phyloP scores from a whole-genome alignment of 805 yeast species.

The Barnettozyma pratensis region DNA sequence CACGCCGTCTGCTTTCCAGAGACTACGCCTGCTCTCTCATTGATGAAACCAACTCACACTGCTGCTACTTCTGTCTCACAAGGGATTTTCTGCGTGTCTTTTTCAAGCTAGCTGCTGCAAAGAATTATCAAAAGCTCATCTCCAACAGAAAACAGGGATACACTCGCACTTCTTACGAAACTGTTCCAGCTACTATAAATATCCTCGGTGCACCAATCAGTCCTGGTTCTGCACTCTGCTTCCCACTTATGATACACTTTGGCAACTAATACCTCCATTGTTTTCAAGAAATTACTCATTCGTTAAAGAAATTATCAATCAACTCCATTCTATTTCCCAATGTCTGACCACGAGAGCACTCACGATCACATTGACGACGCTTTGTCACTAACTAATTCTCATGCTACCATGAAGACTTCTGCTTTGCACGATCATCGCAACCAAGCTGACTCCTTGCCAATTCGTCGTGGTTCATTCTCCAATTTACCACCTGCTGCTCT shows the following conservation, averaged over 20 bases:
- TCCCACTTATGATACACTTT: no score
- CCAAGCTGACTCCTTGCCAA: slow-evolving; percentile 38
- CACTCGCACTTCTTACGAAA: no score
- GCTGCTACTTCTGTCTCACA: slow-evolving; percentile 1
- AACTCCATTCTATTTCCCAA: neutral
- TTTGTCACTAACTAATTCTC: slow-evolving; percentile 21
- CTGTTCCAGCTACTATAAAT: no score
- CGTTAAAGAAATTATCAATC: no score
- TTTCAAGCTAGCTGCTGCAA: slow-evolving; percentile 1
- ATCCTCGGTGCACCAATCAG: no score
- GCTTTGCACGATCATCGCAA: slow-evolving; percentile 44
- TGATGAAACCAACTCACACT: slow-evolving; percentile 2
- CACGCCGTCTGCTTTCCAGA: neutral
- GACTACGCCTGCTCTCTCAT: neutral
- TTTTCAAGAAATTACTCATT: no score
- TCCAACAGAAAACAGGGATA: neutral
- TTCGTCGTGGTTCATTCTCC: slow-evolving; percentile 25
- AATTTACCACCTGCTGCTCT: slow-evolving; percentile 23
- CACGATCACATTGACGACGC: slow-evolving; percentile 8
- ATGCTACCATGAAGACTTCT: slow-evolving; percentile 34
- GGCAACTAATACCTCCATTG: no score
- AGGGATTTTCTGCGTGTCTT: slow-evolving; percentile 4
- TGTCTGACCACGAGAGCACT: slow-evolving; percentile 26
- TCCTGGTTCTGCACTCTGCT: no score
- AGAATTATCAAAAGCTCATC: neutral